Evolutionary conservation across 805 yeast species (phyloP), one percentile per base, ranked within the genome.

Genomic region (Soucietia sequanensis): DNA sequence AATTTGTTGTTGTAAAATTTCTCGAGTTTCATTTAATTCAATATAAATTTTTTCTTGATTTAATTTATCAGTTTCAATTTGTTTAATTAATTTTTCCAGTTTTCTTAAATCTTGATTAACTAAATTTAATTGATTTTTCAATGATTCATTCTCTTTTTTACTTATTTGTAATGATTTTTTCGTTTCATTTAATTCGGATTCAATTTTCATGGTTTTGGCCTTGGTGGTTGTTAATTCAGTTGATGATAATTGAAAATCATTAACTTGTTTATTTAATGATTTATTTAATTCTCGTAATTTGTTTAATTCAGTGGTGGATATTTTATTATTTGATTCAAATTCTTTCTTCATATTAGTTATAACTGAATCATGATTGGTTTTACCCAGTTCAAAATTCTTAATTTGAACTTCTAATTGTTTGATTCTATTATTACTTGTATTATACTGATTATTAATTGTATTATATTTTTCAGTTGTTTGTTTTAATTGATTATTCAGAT

Each of bases 1-100:
- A 1, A 68, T 50, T 16, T 72, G 49, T 4, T 61, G 55, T 31
- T 62, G 53, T 12, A 74, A 45, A 6, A 15, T 17, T 12, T n/a
- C 23, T 20, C 20, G 13, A 18, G 29, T 23, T 66, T 58, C 20
- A 52, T 55, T 39, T 11, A 30, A 15, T 27, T 30, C 18, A 4
- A 18, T 11, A 8, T 18, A 11, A 11, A 16, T 6, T 12, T 8
- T 6, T 9, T 29, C 8, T 18, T 19, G 18, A 16, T 29, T 19
- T 11, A n/a, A 11, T 10, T n/a, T 12, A 4, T 29, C 31, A 7
- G 11, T 11, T 29, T 29, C 16, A 10, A 16, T 18, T 19, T 18
- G 15, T 4, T 19, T 29, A 11, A 12, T 14, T 19, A 29, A 14
- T 19, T 3, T 14, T 11, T 29, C 16, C 31, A 19, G 31, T 5